phyloP scores from a whole-genome alignment of 305 asterid species.

The Solanum hybrid region DNA sequence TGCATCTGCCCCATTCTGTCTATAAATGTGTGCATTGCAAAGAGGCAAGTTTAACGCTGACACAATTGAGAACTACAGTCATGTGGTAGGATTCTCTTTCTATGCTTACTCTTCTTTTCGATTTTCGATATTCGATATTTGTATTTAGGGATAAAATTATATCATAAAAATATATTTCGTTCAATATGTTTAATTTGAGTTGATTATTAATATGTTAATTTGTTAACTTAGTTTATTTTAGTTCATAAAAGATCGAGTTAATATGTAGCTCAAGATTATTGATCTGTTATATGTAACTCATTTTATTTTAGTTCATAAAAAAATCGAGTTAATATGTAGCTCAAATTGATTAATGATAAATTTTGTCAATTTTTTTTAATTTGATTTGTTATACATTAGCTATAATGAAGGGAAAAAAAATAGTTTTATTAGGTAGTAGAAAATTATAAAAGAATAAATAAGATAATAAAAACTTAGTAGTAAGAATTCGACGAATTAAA shows the following conservation, averaged over 20 bases:
- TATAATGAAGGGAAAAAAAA: not conserved
- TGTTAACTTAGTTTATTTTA: not conserved
- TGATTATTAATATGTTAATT: not conserved
- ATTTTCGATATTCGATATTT: not conserved
- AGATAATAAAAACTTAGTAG: not conserved
- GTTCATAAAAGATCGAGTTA: not conserved
- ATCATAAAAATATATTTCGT: accelerated
- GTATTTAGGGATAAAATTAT: not conserved
- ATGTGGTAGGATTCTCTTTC: not conserved
- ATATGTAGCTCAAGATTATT: not conserved
- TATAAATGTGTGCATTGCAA: not conserved
- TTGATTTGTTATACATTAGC: not conserved
- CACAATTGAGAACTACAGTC: not conserved
- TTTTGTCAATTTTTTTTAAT: not conserved
- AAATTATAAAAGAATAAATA: not conserved
- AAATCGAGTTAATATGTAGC: not conserved
- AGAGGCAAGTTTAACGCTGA: not conserved
- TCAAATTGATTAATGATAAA: not conserved
- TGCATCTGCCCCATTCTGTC: not conserved
- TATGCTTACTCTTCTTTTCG: not conserved
- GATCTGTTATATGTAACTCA: not conserved
- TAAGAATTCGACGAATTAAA: not conserved
- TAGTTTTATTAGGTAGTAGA: not conserved
- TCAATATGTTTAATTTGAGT: not conserved
- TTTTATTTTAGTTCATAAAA: not conserved